A percentile compares a stretch with the other conserved stretches of the same genome.
Conservation (phyloP, 1,284 basidiomycete species). For the Pterula multifida region DNA sequence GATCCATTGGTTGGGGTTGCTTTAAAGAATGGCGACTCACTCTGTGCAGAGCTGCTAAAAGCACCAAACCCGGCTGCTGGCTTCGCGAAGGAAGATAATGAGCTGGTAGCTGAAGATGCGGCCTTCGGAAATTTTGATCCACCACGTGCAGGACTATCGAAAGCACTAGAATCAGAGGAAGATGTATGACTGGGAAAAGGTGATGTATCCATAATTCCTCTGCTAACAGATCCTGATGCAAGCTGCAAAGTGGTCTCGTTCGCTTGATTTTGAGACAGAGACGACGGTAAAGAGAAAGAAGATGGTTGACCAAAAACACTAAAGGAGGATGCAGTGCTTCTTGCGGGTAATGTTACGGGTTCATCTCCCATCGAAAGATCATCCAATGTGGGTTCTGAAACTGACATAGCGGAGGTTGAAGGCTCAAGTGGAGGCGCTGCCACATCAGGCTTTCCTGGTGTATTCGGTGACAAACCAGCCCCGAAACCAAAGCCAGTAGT, state of each 20-base stretch:
- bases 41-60: constrained; percentile 21
- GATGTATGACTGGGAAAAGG: neutral
- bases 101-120: constrained; percentile 17
- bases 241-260: neutral
- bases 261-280: too few relatives aligned
- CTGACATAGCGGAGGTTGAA: neutral
- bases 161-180: neutral
- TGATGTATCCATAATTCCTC: neutral
- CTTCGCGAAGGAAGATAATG: constrained; percentile 23
- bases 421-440: neutral
- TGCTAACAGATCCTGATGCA: neutral
- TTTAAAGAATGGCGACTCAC: constrained; percentile 44
- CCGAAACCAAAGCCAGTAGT: neutral
- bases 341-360: neutral
- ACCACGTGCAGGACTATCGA: neutral
- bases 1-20: constrained; percentile 23
- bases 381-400: neutral
- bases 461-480: neutral
- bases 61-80: constrained; percentile 29
- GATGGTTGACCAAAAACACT: neutral
- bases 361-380: neutral
- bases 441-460: neutral
- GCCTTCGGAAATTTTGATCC: constrained; percentile 3
- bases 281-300: neutral
- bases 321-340: neutral